phyloP scores from a whole-genome alignment of 768 basidiomycete genomes.

The Kwoniella sp. region DNA sequence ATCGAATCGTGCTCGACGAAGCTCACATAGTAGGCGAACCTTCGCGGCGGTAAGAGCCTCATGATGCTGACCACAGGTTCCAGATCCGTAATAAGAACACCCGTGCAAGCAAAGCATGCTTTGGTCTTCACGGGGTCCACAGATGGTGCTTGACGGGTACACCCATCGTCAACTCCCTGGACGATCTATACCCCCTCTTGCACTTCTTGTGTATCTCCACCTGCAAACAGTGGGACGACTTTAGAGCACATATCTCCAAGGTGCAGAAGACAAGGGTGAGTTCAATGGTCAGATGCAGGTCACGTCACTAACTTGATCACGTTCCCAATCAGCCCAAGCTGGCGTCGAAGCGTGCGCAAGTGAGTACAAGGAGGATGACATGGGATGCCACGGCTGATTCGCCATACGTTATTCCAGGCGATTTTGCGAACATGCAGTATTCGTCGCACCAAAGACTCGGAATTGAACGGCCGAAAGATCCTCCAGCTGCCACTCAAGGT shows the following conservation, averaged over 20 bases:
- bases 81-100: constrained; percentile 48
- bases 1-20: constrained; percentile 71
- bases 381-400: not conserved
- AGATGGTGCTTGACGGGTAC: constrained; percentile 69
- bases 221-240: constrained; percentile 62
- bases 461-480: constrained; percentile 64
- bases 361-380: constrained; percentile 1
- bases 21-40: constrained; percentile 42
- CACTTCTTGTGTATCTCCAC: constrained; percentile 53
- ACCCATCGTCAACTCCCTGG: constrained; percentile 62
- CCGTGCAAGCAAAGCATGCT: constrained; percentile 59
- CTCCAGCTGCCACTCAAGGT: constrained; percentile 63
- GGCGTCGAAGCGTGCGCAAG: constrained; percentile 59
- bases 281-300: too few species aligned
- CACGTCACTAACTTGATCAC: not conserved
- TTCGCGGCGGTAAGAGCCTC: constrained; percentile 39
- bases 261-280: constrained; percentile 35
- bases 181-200: constrained; percentile 56
- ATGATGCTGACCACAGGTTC: constrained; percentile 7
- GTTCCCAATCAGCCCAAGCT: constrained; percentile 48
- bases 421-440: constrained; percentile 58
- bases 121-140: constrained; percentile 56
- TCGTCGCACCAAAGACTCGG: constrained; percentile 65
- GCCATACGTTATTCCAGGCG: constrained; percentile 48
- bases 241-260: constrained; percentile 53